Evolutionary conservation across 768 basidiomycete genomes (phyloP).

Genomic region (Hericium rajendrae): DNA sequence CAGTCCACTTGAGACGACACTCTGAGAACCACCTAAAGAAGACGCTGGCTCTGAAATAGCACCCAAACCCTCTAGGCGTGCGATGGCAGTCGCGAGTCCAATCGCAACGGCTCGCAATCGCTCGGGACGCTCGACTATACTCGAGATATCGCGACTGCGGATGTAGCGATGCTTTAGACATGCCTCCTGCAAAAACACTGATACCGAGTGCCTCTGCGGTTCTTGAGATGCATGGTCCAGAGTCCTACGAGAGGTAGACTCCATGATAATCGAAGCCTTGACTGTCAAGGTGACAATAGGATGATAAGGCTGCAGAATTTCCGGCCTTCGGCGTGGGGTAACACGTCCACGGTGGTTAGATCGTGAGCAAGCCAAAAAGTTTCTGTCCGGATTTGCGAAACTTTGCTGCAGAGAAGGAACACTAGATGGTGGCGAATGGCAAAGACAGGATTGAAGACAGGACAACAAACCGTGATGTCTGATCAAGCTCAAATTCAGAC

Average conservation of each 20-base stretch:
- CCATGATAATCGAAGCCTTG: too few species aligned
- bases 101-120: slow-evolving; percentile 76
- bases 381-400: neutral
- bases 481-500: too few species aligned
- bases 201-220: neutral
- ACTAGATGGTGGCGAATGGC: neutral
- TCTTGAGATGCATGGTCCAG: neutral
- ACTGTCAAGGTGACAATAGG: too few species aligned
- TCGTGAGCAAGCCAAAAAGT: neutral
- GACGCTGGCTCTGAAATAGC: neutral
- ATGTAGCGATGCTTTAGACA: slow-evolving; percentile 73
- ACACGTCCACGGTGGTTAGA: neutral
- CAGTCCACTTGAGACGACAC: neutral
- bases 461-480: too few species aligned
- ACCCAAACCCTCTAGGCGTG: slow-evolving; percentile 43
- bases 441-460: neutral
- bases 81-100: slow-evolving; percentile 72
- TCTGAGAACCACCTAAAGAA: neutral
- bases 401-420: neutral
- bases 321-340: neutral
- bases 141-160: slow-evolving; percentile 61
- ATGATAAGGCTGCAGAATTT: neutral
- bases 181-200: slow-evolving; percentile 53
- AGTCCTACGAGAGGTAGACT: too few species aligned
- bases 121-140: slow-evolving; percentile 86